Evolutionary conservation across 2,329 filamentous ascomycete species (phyloP), one percentile per base, ranked within the genome.

Genomic region (Orbilia quercus): DNA sequence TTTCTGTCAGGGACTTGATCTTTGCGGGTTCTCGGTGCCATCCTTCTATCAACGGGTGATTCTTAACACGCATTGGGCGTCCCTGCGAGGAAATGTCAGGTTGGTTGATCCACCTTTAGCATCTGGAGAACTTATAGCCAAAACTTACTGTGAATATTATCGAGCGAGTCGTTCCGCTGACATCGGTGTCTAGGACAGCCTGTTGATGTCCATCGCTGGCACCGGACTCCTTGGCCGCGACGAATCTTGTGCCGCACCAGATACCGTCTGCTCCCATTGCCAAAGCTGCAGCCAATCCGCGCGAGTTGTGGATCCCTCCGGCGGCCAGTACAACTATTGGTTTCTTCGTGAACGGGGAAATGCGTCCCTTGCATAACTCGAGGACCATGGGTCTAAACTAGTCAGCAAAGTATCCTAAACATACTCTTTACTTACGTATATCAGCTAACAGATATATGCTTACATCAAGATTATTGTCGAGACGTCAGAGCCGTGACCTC

Each of bases 201-300:
- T 90, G 84, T 83, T 97, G 97, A 81, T 97, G 93, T 82, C 88
- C 83, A 77, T 89, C 85, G 80, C 89, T 91, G 78, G 91, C 92
- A 14, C 89, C 89, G 0, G 92, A 92, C 82, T 97, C 94, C 36
- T 84, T 84, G 7, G 87, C 88, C 0, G 94, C 93, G n/a, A 97
- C 91, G 81, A 97, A 97, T 18, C 93, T 85, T 70, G 94, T 97
- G 22, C 94, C 94, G 0, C 97, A 92, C 94, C 94, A 98, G 1
- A 96, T 94, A 12, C 91, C 94, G 2, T 86, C 84, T 0, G 93
- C 94, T 11, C 94, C 94, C 79, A 95, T 90, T 88, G 96, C 93
- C 80, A 98, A 82, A 73, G 88, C 89, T 65, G 88, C 88, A 0
- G 94, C 93, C 66, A 97, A 83, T 57, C 89, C 88, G n/a, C 92